Base-by-base conservation (phyloP, 1,284 basidiomycete species). In the Pyrrhoderma lamaoense region DNA sequence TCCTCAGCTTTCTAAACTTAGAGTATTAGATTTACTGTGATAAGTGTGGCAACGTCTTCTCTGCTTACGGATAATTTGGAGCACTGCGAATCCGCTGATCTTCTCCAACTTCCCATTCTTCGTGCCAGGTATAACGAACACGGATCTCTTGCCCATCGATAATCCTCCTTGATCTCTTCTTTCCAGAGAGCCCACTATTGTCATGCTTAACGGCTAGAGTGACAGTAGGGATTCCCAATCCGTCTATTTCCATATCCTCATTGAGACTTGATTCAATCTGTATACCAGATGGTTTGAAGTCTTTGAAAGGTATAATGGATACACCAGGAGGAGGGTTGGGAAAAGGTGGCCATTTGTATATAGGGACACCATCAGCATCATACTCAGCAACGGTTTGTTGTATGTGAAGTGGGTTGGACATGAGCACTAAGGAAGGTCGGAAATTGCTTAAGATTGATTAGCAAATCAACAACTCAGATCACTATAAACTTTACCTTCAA, bases 91-190 rank as follows among this genome's bases (percentile, higher is more conserved):
- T 25, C 8, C 46, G 35, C 46, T 47, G 61, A 54, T 66, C 61
- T 60, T 85, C 82, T 7, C 67, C 70, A 38, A 77, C 74, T 37
- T 71, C 73, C 85, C 85, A 88, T 16, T 75, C 68, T 51, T 85
- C 78, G 65, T 74, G 84, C 85, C 84, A 88, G 4, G 62, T 62
- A 39, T 67, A 61, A 58, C 58, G 62, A 42, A 64, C 65, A 38
- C 58, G 57, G 13, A 62, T 61, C 35, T 56, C 55, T 38, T 60
- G 65, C 35, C 56, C 59, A 14, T 59, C 58, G 0, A 19, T 22
- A 2, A 58, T 57, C 55, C 54, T 60, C 55, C 64, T 62, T 34
- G 61, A 61, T 54, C 70, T 74, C 56, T 72, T 73, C 62, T 71
- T 69, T 54, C 42, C 67, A 58, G 61, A 67, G 49, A 80, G 78